phyloP scores from a whole-genome alignment of 345 rosid genomes.

The Tarenaya hassleriana region DNA sequence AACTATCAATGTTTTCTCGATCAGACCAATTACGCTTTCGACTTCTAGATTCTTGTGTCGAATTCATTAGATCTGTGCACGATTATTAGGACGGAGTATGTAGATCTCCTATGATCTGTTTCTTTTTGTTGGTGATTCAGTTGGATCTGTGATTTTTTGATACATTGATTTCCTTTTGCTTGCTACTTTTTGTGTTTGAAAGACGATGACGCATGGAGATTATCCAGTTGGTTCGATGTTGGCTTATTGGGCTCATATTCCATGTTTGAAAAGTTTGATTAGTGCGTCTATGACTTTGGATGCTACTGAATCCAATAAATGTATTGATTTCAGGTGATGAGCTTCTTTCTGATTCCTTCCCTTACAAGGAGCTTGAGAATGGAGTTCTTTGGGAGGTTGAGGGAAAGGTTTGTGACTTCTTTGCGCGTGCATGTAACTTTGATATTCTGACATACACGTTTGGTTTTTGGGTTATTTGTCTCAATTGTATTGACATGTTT shows the following conservation, averaged over 20 bases:
- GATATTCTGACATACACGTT: no score
- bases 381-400: conserved; percentile 89
- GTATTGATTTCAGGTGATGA: conserved; percentile 55
- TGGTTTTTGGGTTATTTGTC: no score
- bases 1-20: not conserved
- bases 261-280: not conserved
- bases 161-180: not conserved
- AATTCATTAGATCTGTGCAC: conserved; percentile 12
- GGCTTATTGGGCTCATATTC: no score
- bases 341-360: conserved; percentile 94
- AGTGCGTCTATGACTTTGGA: no score
- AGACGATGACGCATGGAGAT: no score
- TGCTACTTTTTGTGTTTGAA: not conserved
- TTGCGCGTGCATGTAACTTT: not conserved
- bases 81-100: not conserved
- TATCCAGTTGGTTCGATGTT: no score
- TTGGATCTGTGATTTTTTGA: conserved; percentile 18
- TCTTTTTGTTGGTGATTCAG: not conserved
- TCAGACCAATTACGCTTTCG: not conserved
- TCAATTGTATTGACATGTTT: not conserved
- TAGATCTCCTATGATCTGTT: not conserved
- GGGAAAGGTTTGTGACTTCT: conserved; percentile 55
- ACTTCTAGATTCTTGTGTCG: not conserved
- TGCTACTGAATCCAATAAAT: not conserved
- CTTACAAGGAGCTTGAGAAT: conserved; percentile 69